Conservation (phyloP, 2,329 filamentous ascomycete species). For the Trichoderma afroharzianum region DNA sequence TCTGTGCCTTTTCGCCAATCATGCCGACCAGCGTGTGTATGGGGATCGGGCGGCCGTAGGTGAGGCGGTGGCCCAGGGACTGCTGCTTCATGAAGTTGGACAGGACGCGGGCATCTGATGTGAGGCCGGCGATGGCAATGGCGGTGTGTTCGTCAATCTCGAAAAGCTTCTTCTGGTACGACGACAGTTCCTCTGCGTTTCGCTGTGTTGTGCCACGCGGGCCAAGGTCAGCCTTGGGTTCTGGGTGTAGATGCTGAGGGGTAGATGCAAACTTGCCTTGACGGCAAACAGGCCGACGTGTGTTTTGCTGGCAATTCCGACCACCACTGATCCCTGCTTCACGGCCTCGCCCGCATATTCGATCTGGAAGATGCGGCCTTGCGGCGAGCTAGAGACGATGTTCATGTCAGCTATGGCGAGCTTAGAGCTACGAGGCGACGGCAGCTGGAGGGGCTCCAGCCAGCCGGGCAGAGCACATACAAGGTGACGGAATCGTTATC, state of each 20-base stretch:
- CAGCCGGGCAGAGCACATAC: slow-evolving; percentile 51
- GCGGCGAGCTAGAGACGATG: slow-evolving; percentile 71
- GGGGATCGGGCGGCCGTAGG: slow-evolving; percentile 90
- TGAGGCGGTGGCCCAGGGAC: slow-evolving; percentile 90
- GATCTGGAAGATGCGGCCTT: slow-evolving; percentile 99
- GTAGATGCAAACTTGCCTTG: slow-evolving; percentile 61
- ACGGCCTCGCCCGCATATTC: slow-evolving; percentile 98
- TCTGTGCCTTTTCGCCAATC: slow-evolving; percentile 94
- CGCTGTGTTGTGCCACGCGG: slow-evolving; percentile 54
- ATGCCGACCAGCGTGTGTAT: slow-evolving; percentile 83
- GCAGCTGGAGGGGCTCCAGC: not conserved
- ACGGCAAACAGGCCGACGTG: slow-evolving; percentile 93
- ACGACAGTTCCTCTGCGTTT: slow-evolving; percentile 98
- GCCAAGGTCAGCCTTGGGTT: slow-evolving; percentile 5
- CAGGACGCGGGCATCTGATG: slow-evolving; percentile 95
- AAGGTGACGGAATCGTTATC: slow-evolving; percentile 99
- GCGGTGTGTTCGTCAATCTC: slow-evolving; percentile 93
- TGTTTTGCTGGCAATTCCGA: slow-evolving; percentile 96
- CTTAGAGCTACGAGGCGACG: slow-evolving; percentile 11
- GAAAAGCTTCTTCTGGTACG: slow-evolving; percentile 99
- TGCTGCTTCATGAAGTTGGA: slow-evolving; percentile 99
- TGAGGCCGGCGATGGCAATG: slow-evolving; percentile 92
- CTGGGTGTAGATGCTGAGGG: not conserved
- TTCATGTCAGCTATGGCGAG: slow-evolving; percentile 18
- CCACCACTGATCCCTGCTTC: slow-evolving; percentile 97